phyloP scores from a whole-genome alignment of 768 basidiomycete species.

The Termitomyces sp. region DNA sequence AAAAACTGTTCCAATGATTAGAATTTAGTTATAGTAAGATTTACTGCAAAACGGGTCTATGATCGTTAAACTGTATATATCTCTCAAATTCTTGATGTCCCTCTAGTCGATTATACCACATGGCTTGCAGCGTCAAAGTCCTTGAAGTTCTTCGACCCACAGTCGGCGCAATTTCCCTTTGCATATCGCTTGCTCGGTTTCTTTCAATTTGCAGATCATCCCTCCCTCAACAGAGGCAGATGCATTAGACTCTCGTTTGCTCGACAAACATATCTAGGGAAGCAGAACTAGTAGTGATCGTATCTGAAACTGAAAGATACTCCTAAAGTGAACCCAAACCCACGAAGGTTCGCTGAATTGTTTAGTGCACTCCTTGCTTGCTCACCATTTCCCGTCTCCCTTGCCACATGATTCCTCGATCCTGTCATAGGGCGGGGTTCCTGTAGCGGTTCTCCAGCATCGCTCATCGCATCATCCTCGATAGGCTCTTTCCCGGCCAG shows the following conservation, averaged over 20 bases:
- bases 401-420: background rate
- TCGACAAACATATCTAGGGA: too few species aligned
- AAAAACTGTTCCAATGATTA: too few species aligned
- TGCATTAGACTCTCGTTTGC: too few species aligned
- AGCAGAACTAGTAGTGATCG: too few species aligned
- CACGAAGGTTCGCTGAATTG: background rate
- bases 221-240: constrained; percentile 14
- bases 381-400: background rate
- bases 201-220: constrained; percentile 18
- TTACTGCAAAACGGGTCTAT: too few species aligned
- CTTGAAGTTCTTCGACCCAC: background rate
- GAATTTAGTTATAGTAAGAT: too few species aligned
- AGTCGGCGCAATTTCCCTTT: constrained; percentile 11
- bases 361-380: background rate
- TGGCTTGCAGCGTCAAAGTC: constrained; percentile 27
- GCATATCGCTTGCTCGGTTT: constrained; percentile 26
- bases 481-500: background rate
- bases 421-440: background rate
- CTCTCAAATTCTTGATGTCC: constrained; percentile 19
- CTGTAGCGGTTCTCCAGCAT: background rate
- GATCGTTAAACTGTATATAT: too few species aligned
- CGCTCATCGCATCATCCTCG: background rate
- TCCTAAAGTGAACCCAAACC: background rate
- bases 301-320: background rate
- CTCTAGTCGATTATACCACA: constrained; percentile 25